Conservation (phyloP, 2,329 filamentous ascomycete species). For the Ascochyta koolunga region DNA sequence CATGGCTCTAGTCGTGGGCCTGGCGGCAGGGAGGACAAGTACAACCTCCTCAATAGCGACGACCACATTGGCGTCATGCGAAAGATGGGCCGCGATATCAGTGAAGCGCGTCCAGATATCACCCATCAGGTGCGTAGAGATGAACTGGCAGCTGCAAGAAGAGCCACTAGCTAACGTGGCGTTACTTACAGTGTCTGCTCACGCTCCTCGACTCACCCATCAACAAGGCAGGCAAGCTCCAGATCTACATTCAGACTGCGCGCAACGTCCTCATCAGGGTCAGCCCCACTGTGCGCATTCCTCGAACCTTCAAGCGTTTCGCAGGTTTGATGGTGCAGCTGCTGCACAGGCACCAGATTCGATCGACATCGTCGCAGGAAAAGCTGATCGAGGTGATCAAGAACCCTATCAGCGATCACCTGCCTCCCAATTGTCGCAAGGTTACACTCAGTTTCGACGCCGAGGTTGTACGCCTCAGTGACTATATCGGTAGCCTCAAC, state of each 20-base stretch:
- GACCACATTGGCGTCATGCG: slow-evolving; percentile 99
- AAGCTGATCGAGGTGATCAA: slow-evolving; percentile 97
- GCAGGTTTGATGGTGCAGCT: slow-evolving; percentile 98
- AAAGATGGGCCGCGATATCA: slow-evolving; percentile 99
- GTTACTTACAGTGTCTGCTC: slow-evolving; percentile 77
- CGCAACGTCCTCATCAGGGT: slow-evolving; percentile 98
- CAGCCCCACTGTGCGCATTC: slow-evolving; percentile 96
- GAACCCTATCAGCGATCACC: slow-evolving; percentile 95
- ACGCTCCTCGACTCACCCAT: slow-evolving; percentile 96
- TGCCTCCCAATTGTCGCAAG: slow-evolving; percentile 96
- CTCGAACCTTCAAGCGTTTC: slow-evolving; percentile 98
- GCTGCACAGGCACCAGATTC: slow-evolving; percentile 91
- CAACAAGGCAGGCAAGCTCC: slow-evolving; percentile 96
- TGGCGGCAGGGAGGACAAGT: slow-evolving; percentile 85
- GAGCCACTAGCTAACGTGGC: slow-evolving; percentile 27
- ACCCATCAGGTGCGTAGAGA: slow-evolving; percentile 83
- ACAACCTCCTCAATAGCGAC: slow-evolving; percentile 96
- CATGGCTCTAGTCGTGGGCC: slow-evolving; percentile 69
- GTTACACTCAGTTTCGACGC: slow-evolving; percentile 96
- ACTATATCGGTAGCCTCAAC: slow-evolving; percentile 82
- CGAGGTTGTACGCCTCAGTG: slow-evolving; percentile 81
- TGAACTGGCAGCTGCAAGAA: slow-evolving; percentile 5
- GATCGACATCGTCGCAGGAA: slow-evolving; percentile 95
- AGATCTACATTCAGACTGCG: slow-evolving; percentile 98
- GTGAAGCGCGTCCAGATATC: slow-evolving; percentile 95